Conservation (phyloP, 169 alveolate species). For the Plasmodium relictum region DNA sequence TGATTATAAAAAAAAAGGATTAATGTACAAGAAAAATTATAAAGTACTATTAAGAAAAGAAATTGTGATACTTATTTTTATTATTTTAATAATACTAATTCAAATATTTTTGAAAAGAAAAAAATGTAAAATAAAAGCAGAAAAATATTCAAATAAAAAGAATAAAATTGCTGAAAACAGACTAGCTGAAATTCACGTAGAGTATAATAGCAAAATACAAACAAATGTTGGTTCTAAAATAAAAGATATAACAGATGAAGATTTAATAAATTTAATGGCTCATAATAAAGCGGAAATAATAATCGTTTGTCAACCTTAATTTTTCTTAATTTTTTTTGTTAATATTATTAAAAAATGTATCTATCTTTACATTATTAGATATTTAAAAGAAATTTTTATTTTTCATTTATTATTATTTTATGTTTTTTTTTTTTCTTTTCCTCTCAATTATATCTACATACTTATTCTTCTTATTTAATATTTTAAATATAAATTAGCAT, state of each 20-base stretch:
- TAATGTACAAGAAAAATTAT: not conserved
- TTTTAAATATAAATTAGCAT: too few relatives aligned
- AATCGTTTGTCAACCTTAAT: slow-evolving; percentile 46
- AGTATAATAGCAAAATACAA: slow-evolving; percentile 51
- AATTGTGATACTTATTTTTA: not conserved
- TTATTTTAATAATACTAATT: slow-evolving; percentile 5
- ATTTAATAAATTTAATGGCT: slow-evolving; percentile 52
- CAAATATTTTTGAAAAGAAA: slow-evolving; percentile 11
- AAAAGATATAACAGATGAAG: slow-evolving; percentile 53
- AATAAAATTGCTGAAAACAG: not conserved
- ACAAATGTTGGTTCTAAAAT: slow-evolving; percentile 64
- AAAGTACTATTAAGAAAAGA: slow-evolving; percentile 4
- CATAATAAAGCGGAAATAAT: slow-evolving; percentile 56
- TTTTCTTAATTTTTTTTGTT: too few relatives aligned
- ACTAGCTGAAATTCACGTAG: slow-evolving; percentile 64
- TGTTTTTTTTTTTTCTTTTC: too few relatives aligned
- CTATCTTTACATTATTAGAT: too few relatives aligned
- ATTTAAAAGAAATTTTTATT: too few relatives aligned
- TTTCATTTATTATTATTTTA: too few relatives aligned
- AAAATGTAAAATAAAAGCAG: slow-evolving; percentile 15
- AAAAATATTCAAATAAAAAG: too few relatives aligned
- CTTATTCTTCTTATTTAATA: too few relatives aligned
- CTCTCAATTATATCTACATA: too few relatives aligned
- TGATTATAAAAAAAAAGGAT: not conserved
- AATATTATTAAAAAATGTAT: too few relatives aligned